Evolutionary conservation across 768 basidiomycete species (phyloP).

Genomic region (Termitomyces sp.): DNA sequence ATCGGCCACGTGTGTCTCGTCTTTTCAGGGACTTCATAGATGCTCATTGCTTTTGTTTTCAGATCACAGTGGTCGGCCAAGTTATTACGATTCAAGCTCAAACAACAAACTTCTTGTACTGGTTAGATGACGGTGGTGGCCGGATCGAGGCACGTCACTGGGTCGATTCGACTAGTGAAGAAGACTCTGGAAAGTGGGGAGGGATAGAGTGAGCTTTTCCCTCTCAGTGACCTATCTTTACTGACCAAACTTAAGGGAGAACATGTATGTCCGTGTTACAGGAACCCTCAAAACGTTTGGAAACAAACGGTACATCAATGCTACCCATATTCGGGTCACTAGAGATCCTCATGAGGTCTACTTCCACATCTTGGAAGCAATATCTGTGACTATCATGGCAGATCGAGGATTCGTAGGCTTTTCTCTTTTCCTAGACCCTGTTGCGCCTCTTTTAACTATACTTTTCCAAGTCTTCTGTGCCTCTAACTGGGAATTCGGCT

Average conservation of each 20-base stretch:
- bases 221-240: not conserved
- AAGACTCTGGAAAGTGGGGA: conserved; percentile 43
- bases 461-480: conserved; percentile 24
- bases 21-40: not conserved
- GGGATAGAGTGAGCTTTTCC: conserved; percentile 35
- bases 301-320: conserved; percentile 77
- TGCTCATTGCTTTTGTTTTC: not conserved
- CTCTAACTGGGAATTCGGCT: conserved; percentile 18
- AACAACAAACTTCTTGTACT: conserved; percentile 76
- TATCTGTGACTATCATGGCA: conserved; percentile 59
- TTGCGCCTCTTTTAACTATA: not conserved
- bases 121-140: conserved; percentile 84
- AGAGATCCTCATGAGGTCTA: conserved; percentile 72
- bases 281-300: conserved; percentile 81
- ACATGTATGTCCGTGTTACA: conserved; percentile 74
- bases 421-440: not conserved
- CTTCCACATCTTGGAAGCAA: conserved; percentile 76
- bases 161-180: conserved; percentile 61
- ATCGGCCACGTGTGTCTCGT: conserved; percentile 60
- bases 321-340: conserved; percentile 62
- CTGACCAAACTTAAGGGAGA: conserved; percentile 41
- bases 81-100: conserved; percentile 63
- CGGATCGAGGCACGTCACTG: conserved; percentile 75
- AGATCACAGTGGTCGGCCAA: conserved; percentile 75
- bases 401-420: conserved; percentile 61